Percentiles rank a stretch among this genome's conserved stretches.
Conservation (phyloP, 495 filamentous ascomycete species). For the Hypomontagnella monticulosa region DNA sequence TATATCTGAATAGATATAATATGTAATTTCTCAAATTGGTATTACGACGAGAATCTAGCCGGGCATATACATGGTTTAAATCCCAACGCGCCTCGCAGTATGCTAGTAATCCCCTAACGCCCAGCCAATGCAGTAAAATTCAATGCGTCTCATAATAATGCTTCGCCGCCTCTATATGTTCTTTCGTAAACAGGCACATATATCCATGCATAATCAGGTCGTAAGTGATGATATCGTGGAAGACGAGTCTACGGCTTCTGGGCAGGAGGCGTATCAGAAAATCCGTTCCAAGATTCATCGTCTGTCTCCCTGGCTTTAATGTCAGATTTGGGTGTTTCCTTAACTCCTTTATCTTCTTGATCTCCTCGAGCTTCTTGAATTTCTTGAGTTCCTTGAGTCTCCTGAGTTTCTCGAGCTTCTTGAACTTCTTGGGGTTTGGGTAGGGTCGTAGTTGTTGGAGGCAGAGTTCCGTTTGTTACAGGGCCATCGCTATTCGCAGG, state of each 20-base stretch:
- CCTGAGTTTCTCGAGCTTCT: no score
- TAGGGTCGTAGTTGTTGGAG: background rate
- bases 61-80: slow-evolving; percentile 2
- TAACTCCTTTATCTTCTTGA: no score
- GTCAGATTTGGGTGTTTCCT: slow-evolving; percentile 3
- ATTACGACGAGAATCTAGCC: background rate
- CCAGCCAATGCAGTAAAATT: slow-evolving; percentile 35
- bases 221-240: background rate
- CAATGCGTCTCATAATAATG: slow-evolving; percentile 14
- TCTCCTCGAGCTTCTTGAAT: no score
- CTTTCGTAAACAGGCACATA: background rate
- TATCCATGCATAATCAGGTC: background rate
- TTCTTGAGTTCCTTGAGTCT: no score
- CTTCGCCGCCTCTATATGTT: background rate
- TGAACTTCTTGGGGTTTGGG: no score
- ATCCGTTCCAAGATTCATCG: slow-evolving; percentile 28
- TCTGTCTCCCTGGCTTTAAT: slow-evolving; percentile 7
- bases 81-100: background rate
- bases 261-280: slow-evolving; percentile 11
- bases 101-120: slow-evolving; percentile 26
- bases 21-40: no score
- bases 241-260: slow-evolving; percentile 1
- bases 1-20: no score
- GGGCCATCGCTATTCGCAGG: background rate
- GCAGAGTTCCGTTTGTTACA: background rate